A percentile compares a stretch with the other conserved stretches of the same genome.
Conservation (phyloP, 1,139 yeast genomes). For the Lodderomyces pseudojiufengensis region DNA sequence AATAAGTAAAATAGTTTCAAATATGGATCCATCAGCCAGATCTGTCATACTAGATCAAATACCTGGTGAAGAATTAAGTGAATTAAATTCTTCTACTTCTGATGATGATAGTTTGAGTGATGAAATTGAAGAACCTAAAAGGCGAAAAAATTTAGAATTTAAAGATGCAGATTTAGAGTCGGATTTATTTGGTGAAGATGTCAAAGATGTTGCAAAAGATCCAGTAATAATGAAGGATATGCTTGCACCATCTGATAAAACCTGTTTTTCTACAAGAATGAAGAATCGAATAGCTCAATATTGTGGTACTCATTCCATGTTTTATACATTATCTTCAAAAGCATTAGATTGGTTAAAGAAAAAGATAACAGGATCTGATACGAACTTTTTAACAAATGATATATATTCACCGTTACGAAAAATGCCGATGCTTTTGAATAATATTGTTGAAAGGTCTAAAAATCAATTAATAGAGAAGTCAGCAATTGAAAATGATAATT, state of each 20-base stretch:
- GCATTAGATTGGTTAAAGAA: constrained; percentile 17
- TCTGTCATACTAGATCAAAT: neutral
- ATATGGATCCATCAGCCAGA: constrained; percentile 8
- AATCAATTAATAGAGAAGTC: constrained; percentile 4
- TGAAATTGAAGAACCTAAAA: constrained; percentile 7
- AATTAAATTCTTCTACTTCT: neutral
- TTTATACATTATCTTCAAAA: constrained; percentile 17
- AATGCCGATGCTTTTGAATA: constrained; percentile 10
- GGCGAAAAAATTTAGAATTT: neutral
- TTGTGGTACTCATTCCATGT: constrained; percentile 19
- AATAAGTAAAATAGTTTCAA: constrained; percentile 9
- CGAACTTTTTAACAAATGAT: constrained; percentile 6
- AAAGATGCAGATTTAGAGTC: constrained; percentile 1
- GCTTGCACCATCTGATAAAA: constrained; percentile 10
- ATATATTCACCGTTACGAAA: constrained; percentile 11
- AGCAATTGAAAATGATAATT: constrained; percentile 1
- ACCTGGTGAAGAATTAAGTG: constrained; percentile 1
- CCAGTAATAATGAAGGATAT: constrained; percentile 12
- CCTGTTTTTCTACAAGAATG: constrained; percentile 7
- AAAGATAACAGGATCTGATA: constrained; percentile 8
- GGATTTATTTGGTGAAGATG: constrained; percentile 2
- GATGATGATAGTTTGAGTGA: constrained; percentile 6
- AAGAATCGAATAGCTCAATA: constrained; percentile 11
- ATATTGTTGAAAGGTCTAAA: constrained; percentile 9
- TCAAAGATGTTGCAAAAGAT: constrained; percentile 3